A percentile compares a stretch with the other conserved stretches of the same genome.
These are phyloP conservation scores for Gossypium rotundifolium DNA, from an alignment of 345 rosid species.

Conservation along the genomic window DNA sequence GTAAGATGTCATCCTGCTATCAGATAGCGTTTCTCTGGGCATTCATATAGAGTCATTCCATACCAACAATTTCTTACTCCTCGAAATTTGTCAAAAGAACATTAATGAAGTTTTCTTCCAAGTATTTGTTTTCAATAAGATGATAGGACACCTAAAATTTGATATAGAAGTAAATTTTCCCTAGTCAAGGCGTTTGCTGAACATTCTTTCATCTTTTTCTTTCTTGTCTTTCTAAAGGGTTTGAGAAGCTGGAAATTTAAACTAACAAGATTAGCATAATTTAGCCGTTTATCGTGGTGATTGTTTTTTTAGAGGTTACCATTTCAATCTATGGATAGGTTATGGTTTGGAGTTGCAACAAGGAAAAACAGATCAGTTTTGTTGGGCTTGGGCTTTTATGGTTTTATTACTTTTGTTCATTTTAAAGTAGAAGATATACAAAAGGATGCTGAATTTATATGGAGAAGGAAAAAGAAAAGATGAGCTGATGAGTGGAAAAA, in stretches of 20 bases:
- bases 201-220: neutral
- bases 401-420: neutral
- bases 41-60: neutral
- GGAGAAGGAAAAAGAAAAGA: neutral
- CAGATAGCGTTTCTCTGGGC: neutral
- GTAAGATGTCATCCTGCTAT: slow-evolving; percentile 31
- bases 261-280: neutral
- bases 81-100: neutral
- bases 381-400: neutral
- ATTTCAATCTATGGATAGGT: too few species aligned
- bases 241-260: neutral
- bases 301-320: neutral
- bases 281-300: neutral
- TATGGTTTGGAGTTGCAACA: neutral
- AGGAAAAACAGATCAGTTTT: neutral
- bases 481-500: neutral
- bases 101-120: neutral
- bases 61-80: neutral
- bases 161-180: neutral
- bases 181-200: neutral
- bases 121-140: neutral
- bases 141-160: neutral
- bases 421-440: neutral
- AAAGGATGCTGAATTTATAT: neutral
- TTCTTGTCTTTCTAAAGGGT: neutral